Base-by-base conservation (phyloP, 2,329 filamentous ascomycete genomes). In the Alternaria sp. region DNA sequence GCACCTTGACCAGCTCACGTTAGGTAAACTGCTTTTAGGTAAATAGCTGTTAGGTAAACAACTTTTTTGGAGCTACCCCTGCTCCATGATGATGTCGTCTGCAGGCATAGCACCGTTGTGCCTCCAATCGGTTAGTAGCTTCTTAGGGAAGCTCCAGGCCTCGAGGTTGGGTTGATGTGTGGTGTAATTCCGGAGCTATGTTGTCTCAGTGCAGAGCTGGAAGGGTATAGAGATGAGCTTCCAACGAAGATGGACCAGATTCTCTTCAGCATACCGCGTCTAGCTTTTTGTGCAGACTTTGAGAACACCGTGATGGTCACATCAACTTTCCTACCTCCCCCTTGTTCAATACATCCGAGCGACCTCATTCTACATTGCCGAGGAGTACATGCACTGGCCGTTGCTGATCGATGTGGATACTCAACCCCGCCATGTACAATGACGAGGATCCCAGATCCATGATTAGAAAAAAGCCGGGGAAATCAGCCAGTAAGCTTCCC, bases 1-100 rank as follows among this genome's bases (percentile, higher is more conserved):
- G 48, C 60, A 16, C 52, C 69, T 36, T 76, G 71, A 75, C 74
- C 52, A 68, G 62, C 66, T 63, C 53, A 63, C 69, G 68, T 77
- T 75, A 76, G 74, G 74, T 75, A 75, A 75, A 75, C 59, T 66
- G 65, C 63, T 69, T 66, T 75, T 75, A 75, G 71, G 72, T 75
- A 73, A 75, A 75, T 59, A 57, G 70, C 28, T 39, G 36, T 75
- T 75, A 75, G 72, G 72, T 75, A 72, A 75, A 75, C 60, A 57
- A 71, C 11, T 14, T 24, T 67, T 70, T 38, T 58, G 49, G 58
- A 75, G 69, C 70, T 75, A 69, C 67, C 72, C 70, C 56, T 59
- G 67, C 46, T 66, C 36, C 59, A 61, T 64, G 51, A 58, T 62
- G 48, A 55, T 65, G 59, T 62, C 55, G 47, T 64, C 65, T 72